Percentiles rank a stretch among this genome's conserved stretches.
These are phyloP conservation scores for Xylariomycetidae sp. DNA, from an alignment of 2,329 filamentous ascomycete genomes.

Conservation along the genomic window DNA sequence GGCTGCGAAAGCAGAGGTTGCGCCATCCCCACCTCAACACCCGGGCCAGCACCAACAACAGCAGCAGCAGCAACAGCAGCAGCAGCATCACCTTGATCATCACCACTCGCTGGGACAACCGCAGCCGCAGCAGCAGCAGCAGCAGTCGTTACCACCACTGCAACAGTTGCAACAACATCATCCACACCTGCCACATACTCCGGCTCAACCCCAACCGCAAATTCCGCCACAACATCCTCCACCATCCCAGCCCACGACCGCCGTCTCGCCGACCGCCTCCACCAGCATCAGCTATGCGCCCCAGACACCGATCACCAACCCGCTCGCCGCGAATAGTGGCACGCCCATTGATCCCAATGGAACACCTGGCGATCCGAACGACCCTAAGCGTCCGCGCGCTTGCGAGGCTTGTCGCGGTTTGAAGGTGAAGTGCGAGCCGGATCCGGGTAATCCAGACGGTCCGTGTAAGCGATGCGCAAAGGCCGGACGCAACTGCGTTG, in stretches of 20 bases:
- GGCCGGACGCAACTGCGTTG: conserved; percentile 68
- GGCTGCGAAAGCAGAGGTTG: conserved; percentile 6
- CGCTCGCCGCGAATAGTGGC: conserved; percentile 9
- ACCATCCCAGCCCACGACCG: too few species aligned
- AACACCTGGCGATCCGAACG: conserved; percentile 29
- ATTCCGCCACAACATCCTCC: too few species aligned
- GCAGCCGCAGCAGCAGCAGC: too few species aligned
- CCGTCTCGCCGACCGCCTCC: conserved; percentile 11
- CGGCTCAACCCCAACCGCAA: too few species aligned
- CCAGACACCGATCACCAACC: conserved; percentile 14
- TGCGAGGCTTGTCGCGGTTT: conserved; percentile 71
- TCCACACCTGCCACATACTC: background rate
- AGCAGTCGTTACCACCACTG: too few species aligned
- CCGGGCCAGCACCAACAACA: conserved; percentile 1
- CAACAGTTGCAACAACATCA: conserved; percentile 5
- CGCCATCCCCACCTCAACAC: conserved; percentile 7
- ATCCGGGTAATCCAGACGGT: conserved; percentile 53
- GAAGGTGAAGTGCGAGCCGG: conserved; percentile 81
- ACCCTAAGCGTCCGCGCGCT: conserved; percentile 62
- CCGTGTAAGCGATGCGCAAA: conserved; percentile 74
- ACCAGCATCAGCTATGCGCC: conserved; percentile 14
- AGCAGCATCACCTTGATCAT: too few species aligned
- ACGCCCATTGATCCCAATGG: conserved; percentile 11
- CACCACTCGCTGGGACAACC: too few species aligned
- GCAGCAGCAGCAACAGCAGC: background rate